A percentile compares a stretch with the other conserved stretches of the same genome.
phyloP scores from a whole-genome alignment of 768 basidiomycete species.

The Collybiopsis confluens region DNA sequence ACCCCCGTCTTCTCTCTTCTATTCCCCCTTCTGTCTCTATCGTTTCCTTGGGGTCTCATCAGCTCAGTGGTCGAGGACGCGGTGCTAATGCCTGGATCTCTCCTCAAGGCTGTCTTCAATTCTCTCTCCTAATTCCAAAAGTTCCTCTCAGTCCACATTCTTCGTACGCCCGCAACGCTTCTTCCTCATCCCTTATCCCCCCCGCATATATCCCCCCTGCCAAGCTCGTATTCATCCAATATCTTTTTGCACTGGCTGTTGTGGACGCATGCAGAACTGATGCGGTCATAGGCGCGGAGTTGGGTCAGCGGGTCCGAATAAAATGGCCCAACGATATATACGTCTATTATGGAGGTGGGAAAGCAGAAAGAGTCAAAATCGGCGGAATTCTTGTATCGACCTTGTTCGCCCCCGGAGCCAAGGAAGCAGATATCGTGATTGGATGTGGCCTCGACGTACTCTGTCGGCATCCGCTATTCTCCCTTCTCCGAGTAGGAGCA shows the following conservation, averaged over 20 bases:
- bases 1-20: constrained; percentile 60
- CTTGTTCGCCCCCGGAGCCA: background rate
- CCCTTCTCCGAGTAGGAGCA: constrained; percentile 57
- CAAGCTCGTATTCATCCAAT: constrained; percentile 89
- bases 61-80: constrained; percentile 84
- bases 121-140: constrained; percentile 52
- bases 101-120: constrained; percentile 82
- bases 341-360: constrained; percentile 43
- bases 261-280: constrained; percentile 73
- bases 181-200: constrained; percentile 84
- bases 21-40: constrained; percentile 62
- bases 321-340: constrained; percentile 99
- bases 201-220: constrained; percentile 48
- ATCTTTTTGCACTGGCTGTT: constrained; percentile 88
- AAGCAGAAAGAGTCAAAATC: constrained; percentile 64
- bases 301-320: constrained; percentile 58
- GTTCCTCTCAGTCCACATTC: constrained; percentile 3
- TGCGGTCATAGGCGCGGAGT: constrained; percentile 42
- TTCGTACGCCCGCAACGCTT: constrained; percentile 42
- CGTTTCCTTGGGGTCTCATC: constrained; percentile 81
- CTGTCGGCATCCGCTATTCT: constrained; percentile 73
- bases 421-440: constrained; percentile 65
- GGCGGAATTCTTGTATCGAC: constrained; percentile 78
- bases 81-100: constrained; percentile 92
- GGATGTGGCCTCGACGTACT: constrained; percentile 65